These are phyloP conservation scores for Xanthoceras sorbifolium DNA, from an alignment of 345 rosid genomes.

Conservation along the genomic window DNA sequence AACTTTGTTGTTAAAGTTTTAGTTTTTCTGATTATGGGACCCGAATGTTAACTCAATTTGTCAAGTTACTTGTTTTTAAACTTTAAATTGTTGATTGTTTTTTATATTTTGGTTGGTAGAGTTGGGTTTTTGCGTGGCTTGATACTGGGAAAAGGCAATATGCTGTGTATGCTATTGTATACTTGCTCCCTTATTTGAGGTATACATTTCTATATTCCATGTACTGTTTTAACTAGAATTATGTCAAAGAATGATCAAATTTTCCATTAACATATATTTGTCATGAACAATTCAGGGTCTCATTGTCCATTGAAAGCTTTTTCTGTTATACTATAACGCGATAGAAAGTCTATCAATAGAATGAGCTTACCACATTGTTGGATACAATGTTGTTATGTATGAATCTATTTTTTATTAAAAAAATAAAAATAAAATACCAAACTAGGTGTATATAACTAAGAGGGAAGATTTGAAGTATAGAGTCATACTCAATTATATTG, in stretches of 20 bases:
- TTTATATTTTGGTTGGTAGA: slow-evolving; percentile 37
- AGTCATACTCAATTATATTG: not conserved
- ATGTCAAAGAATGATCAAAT: not conserved
- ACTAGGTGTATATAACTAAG: not conserved
- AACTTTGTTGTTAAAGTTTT: too few relatives aligned
- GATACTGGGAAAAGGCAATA: slow-evolving; percentile 87
- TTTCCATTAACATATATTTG: too few relatives aligned
- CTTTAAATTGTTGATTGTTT: not conserved
- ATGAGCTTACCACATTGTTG: too few relatives aligned
- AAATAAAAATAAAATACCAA: too few relatives aligned
- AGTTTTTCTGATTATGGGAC: too few relatives aligned
- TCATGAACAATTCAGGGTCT: not conserved
- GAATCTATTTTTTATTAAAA: too few relatives aligned
- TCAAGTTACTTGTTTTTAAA: not conserved
- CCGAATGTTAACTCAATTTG: too few relatives aligned
- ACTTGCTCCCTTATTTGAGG: slow-evolving; percentile 89
- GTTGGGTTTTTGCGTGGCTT: slow-evolving; percentile 99
- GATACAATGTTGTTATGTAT: not conserved
- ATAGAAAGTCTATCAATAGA: too few relatives aligned
- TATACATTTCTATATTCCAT: slow-evolving; percentile 17
- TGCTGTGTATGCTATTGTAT: slow-evolving; percentile 68
- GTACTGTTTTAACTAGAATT: not conserved
- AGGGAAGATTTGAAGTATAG: not conserved
- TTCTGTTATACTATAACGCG: too few relatives aligned
- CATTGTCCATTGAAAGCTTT: too few relatives aligned